Base-by-base conservation (phyloP, 768 basidiomycete genomes). In the Cystofilobasidium bisporidii region DNA sequence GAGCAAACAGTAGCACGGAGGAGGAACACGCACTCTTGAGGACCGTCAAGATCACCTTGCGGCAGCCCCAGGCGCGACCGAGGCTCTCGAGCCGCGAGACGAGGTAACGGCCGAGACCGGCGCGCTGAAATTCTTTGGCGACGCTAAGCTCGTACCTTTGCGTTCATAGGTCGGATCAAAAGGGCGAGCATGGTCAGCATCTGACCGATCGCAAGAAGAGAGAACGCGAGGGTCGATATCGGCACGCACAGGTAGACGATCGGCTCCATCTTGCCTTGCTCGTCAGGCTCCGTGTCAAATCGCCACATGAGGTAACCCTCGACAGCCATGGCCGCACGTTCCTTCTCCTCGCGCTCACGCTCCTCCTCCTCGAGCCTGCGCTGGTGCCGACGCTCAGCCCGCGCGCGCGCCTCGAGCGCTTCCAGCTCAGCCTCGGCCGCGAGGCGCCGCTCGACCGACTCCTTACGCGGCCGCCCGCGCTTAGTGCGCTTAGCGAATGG, bases 271-370 rank as follows among this genome's bases (percentile, higher is more conserved):
- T 45, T 24, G 15, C 60, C 60, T 9, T 47, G 8, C 41, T 28
- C 26, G 41, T 61, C 22, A 14, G 18, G 20, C 41, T 61, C 60
- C 40, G 41, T 45, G 41, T 61, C 60, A 20, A 61, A 61, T 14
- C 60, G 38, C 60, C 60, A 61, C 60, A 61, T 61, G 4, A 47
- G 26, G 41, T 61, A 61, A 5, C 60, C 60, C 53, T 56, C 53
- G 28, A 56, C 53, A 2, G 53, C 18, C 1, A 15, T 14, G 26
- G 28, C 18, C 30, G 30, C 30, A 30, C 28, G 3, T 17, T 56
- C 53, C 47, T 56, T 20, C 53, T 14, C 14, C 26, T 56, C 28
- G 17, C 28, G 14, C 28, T 56, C 28, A 3, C 30, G 14, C 30
- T 3, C n/a, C 28, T 56, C 53, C 3, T 18, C 30, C 53, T 30